A percentile compares a stretch with the other conserved stretches of the same genome.
Evolutionary conservation across 148 eudicot genomes (phyloP).

Genomic region (Pouteria glomerata): DNA sequence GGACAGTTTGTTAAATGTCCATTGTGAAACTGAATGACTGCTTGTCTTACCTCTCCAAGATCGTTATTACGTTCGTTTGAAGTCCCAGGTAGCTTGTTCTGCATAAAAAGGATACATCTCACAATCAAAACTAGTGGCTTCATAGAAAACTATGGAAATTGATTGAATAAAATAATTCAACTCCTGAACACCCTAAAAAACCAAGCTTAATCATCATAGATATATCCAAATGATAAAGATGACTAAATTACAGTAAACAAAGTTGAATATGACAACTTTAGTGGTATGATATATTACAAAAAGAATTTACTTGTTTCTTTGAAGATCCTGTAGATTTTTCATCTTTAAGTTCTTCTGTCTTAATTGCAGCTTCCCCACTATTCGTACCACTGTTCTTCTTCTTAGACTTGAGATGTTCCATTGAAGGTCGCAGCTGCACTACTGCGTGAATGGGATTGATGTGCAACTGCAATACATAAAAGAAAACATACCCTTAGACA

Average conservation of each 20-base stretch:
- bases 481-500: not conserved
- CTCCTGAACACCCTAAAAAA: not conserved
- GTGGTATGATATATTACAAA: not conserved
- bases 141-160: not conserved
- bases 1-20: not conserved
- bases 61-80: conserved; percentile 24
- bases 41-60: conserved; percentile 42
- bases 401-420: conserved; percentile 47
- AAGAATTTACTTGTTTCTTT: conserved; percentile 43
- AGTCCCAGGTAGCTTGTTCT: conserved; percentile 36
- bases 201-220: not conserved
- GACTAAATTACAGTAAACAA: not conserved
- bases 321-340: conserved; percentile 39
- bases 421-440: conserved; percentile 83
- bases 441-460: conserved; percentile 76
- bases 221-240: not conserved
- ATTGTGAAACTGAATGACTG: not conserved
- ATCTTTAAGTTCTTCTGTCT: conserved; percentile 36
- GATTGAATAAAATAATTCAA: not conserved
- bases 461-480: conserved; percentile 66
- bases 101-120: conserved; percentile 21
- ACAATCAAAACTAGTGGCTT: conserved; percentile 12
- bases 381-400: conserved; percentile 24
- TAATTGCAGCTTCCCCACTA: conserved; percentile 22
- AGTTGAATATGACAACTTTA: not conserved